A percentile compares a stretch with the other conserved stretches of the same genome.
These are phyloP conservation scores for Nicotiana tabacum DNA, from an alignment of 257 asterid genomes.

Conservation along the genomic window DNA sequence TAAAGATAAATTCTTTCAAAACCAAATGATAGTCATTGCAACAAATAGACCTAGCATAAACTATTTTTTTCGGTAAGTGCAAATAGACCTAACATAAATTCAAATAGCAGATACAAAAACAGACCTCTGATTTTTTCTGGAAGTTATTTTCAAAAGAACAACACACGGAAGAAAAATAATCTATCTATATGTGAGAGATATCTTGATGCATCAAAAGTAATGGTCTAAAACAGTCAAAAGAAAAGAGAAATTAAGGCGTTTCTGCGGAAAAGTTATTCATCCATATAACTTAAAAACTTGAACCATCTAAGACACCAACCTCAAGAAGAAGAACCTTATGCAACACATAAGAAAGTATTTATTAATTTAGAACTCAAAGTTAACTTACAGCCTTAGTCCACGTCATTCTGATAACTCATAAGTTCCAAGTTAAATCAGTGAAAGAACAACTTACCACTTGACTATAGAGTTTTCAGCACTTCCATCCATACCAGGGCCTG, in stretches of 20 bases:
- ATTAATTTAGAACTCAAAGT: not conserved
- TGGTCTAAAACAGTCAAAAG: not conserved
- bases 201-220: not conserved
- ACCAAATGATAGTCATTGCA: not conserved
- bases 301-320: not conserved
- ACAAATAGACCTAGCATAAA: not conserved
- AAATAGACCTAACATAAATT: not conserved
- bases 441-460: slow-evolving; percentile 45
- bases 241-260: not conserved
- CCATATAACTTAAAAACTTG: not conserved
- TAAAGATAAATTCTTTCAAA: not conserved
- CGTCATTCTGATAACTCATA: not conserved
- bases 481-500: slow-evolving; percentile 88
- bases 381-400: not conserved
- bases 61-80: not conserved
- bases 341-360: not conserved
- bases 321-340: not conserved
- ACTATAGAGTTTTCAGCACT: slow-evolving; percentile 47
- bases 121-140: not conserved
- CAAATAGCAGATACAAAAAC: slow-evolving; percentile 2
- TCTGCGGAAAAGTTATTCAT: not conserved
- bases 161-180: not conserved
- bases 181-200: not conserved
- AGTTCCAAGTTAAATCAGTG: not conserved
- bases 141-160: not conserved